Evolutionary conservation across 495 filamentous ascomycete genomes (phyloP), one percentile per base, ranked within the genome.

Genomic region (Trichocladium uniseriatum): DNA sequence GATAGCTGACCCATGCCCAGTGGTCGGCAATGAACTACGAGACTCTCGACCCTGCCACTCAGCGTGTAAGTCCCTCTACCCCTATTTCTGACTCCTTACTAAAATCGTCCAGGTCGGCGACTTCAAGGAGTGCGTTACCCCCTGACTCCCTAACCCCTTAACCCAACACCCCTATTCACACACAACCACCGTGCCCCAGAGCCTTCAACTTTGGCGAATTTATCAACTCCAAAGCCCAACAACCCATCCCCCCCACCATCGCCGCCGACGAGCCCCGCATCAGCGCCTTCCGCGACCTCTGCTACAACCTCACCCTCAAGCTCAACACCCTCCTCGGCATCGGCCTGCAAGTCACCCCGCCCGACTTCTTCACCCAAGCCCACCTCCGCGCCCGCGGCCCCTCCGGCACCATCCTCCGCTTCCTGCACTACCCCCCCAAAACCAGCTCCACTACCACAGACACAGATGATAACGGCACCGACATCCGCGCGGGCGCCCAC

Each of bases 171-270:
- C 21, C n/a, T 34, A 1, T 35, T 34, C 20, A 21, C 31, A 5
- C 31, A 14, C 16, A 1, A n/a, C 7, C 22, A 9, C 8, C 31
- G 5, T 14, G 5, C 31, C 3, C 11, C 44, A 94, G 90, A 74
- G 87, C 84, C 38, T 86, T 98, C 74, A 98, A 98, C 69, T 82
- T 98, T 43, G 87, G 86, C 58, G 79, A 85, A 64, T 94, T 90
- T 66, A 38, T 68, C 39, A 53, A 82, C 53, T 74, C 76, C 60
- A 81, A 86, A 67, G 77, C 87, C 27, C 83, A 88, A 49, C 92
- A 96, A 62, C 83, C 86, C 24, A 73, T 96, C 8, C 87, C 91
- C 0, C 59, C 69, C 18, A 66, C 75, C 10, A 77, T 98, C n/a
- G 54, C 65, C 19, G 46, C 76, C 7, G 65, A 83, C 51, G 76